Evolutionary conservation across 108 stramenopile species (phyloP).

Genomic region (Cylindrotheca closterium): DNA sequence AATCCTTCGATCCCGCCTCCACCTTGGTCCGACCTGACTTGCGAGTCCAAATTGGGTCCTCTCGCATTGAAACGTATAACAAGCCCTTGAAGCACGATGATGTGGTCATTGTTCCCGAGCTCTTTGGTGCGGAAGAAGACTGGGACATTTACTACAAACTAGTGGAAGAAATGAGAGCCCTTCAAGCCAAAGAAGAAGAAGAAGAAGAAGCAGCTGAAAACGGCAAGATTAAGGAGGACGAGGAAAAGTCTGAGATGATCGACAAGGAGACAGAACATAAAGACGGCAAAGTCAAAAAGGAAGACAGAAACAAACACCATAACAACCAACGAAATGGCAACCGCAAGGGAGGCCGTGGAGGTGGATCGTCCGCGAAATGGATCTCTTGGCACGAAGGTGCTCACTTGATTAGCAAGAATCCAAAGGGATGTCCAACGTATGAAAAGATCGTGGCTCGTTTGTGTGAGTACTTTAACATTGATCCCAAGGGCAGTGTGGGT

Average conservation of each 20-base stretch:
- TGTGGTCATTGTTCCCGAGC: slow-evolving; percentile 86
- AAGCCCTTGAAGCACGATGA: slow-evolving; percentile 76
- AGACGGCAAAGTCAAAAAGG: slow-evolving; percentile 17
- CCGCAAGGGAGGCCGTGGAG: too few relatives aligned
- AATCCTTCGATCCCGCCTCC: slow-evolving; percentile 71
- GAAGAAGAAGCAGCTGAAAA: too few relatives aligned
- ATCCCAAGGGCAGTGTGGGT: slow-evolving; percentile 41
- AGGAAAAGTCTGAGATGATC: too few relatives aligned
- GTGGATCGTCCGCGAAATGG: slow-evolving; percentile 68
- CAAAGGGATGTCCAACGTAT: slow-evolving; percentile 59
- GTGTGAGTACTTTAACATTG: slow-evolving; percentile 77
- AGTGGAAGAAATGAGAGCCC: slow-evolving; percentile 66
- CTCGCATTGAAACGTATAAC: slow-evolving; percentile 9
- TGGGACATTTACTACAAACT: slow-evolving; percentile 79
- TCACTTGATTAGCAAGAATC: slow-evolving; percentile 78
- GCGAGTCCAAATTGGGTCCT: slow-evolving; percentile 52
- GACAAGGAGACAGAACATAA: too few relatives aligned
- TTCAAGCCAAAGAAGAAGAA: slow-evolving; percentile 46
- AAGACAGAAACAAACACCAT: too few relatives aligned
- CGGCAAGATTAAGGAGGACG: too few relatives aligned
- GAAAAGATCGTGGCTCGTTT: slow-evolving; percentile 54
- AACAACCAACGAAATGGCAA: too few relatives aligned
- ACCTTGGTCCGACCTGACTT: slow-evolving; percentile 77
- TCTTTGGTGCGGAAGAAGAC: slow-evolving; percentile 72
- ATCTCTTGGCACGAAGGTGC: slow-evolving; percentile 85